Evolutionary conservation across 176 grass and related monocot species (phyloP).

Genomic region (Oryza glumipatula): DNA sequence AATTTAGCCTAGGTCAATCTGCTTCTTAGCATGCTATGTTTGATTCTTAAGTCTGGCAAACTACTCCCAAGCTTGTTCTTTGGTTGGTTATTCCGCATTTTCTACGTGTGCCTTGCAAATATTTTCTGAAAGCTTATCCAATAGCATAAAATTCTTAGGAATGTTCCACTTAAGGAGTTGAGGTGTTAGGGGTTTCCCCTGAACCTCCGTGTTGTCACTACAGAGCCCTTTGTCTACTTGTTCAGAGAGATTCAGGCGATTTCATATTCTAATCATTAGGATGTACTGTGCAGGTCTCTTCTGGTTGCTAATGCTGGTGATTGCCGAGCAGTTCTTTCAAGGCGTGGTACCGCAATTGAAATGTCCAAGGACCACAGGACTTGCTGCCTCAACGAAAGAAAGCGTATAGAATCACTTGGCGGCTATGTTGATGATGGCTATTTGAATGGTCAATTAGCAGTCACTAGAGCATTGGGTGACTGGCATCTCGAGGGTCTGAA

Average conservation of each 20-base stretch:
- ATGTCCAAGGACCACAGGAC: slow-evolving; percentile 90
- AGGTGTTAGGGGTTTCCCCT: neutral
- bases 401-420: slow-evolving; percentile 72
- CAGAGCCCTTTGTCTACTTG: neutral
- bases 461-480: slow-evolving; percentile 83
- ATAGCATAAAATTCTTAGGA: neutral
- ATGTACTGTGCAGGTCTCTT: slow-evolving; percentile 65
- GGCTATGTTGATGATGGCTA: slow-evolving; percentile 80
- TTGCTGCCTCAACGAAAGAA: slow-evolving; percentile 62
- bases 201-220: neutral
- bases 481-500: slow-evolving; percentile 95
- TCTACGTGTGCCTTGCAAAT: neutral
- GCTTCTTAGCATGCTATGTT: neutral
- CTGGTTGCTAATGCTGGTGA: slow-evolving; percentile 95
- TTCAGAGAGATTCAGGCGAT: neutral
- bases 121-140: neutral
- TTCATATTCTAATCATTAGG: neutral
- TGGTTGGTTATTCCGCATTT: neutral
- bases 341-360: slow-evolving; percentile 59
- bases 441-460: slow-evolving; percentile 69
- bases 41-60: neutral
- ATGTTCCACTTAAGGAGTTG: neutral
- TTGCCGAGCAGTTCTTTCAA: slow-evolving; percentile 85
- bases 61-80: neutral
- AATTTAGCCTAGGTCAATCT: neutral